Evolutionary conservation across 2,329 filamentous ascomycete species (phyloP).

Genomic region (Xylariaceae sp.): DNA sequence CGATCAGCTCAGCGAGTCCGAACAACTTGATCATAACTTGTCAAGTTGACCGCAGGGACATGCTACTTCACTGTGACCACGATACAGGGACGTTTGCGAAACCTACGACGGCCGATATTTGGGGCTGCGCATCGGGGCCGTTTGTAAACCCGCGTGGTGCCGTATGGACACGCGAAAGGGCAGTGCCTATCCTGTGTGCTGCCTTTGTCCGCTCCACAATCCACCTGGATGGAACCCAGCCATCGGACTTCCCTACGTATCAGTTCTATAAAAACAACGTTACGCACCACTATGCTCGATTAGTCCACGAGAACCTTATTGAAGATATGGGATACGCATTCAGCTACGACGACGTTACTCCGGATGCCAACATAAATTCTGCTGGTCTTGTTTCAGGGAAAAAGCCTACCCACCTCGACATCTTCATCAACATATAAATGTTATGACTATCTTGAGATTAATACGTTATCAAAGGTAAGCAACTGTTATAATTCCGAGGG

Average conservation of each 20-base stretch:
- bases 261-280: conserved; percentile 51
- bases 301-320: conserved; percentile 63
- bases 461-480: no score
- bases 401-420: no score
- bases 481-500: no score
- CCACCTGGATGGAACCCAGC: conserved; percentile 52
- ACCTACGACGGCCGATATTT: conserved; percentile 53
- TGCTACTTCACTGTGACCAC: conserved; percentile 46
- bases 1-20: conserved; percentile 17
- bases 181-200: conserved; percentile 54
- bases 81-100: conserved; percentile 49
- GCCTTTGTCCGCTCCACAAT: conserved; percentile 54
- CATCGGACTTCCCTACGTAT: conserved; percentile 39
- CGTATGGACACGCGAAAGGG: conserved; percentile 43
- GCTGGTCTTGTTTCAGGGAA: conserved; percentile 54
- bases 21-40: conserved; percentile 43
- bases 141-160: conserved; percentile 44
- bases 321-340: conserved; percentile 69
- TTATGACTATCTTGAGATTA: no score
- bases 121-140: conserved; percentile 54
- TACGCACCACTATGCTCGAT: conserved; percentile 60
- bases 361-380: conserved; percentile 56
- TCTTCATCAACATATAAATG: no score
- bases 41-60: conserved; percentile 37
- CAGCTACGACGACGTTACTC: conserved; percentile 69